Evolutionary conservation across 2,329 filamentous ascomycete species (phyloP), one percentile per base, ranked within the genome.

Genomic region (Penicillium sclerotiorum): DNA sequence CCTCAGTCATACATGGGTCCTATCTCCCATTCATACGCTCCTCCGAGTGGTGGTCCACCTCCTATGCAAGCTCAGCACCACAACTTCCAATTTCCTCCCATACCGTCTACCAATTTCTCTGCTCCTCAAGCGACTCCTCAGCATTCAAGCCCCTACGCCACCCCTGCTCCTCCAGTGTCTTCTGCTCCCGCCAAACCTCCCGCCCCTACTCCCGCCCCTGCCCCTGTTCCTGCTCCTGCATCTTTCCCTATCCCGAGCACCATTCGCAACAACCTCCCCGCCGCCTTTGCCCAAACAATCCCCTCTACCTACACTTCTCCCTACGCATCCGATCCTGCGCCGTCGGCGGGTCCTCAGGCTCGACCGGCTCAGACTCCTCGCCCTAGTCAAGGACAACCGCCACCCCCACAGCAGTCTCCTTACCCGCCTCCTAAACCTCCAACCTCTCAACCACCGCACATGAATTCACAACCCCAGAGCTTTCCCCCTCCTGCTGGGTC

Each of bases 241-340:
- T 53, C 64, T 12, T 71, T 70, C 48, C 62, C 68, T 6, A 64
- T 72, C 20, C 68, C 70, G 22, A 66, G 58, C 56, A 65, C 66
- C 13, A 63, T 73, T 50, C 68, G 67, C 50, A 71, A 65, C 55
- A 71, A 64, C 47, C 68, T 74, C 43, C 72, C 71, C 15, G 62
- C 67, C 20, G 67, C 71, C 12, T 73, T 74, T 48, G 67, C 70
- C 23, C 63, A 67, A 36, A 63, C 65, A 8, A 61, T 60, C 6
- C 64, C 67, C 15, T 64, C 70, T 36, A 69, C 68, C 8, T 74
- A 74, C 47, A 69, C 68, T 32, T 74, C 72, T 21, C 72, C 72
- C 25, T 74, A 75, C 53, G 66, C 70, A 39, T 67, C 66, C 47
- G 65, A 69, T 37, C 66, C 71, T 12, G 62, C 71, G 21, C 63